Evolutionary conservation across 2,329 filamentous ascomycete species (phyloP), one percentile per base, ranked within the genome.

Genomic region (Colletotrichum tamarilloi): DNA sequence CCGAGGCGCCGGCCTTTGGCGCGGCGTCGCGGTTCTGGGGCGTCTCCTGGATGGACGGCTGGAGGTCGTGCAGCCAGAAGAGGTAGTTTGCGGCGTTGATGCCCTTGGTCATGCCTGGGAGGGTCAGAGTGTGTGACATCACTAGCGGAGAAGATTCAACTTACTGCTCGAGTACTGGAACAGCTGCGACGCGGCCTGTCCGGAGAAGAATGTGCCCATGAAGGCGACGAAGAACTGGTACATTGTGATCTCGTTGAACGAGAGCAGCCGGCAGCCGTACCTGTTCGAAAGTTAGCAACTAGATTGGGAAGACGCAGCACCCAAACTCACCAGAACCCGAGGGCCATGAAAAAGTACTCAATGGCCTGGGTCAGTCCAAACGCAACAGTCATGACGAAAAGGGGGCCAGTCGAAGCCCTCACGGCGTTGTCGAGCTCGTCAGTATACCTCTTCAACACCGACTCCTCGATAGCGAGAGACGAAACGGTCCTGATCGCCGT

Each of bases 141-240:
- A n/a, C 26, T 7, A 19, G 46, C 14, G 7, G 12, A 19, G 24
- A 4, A 46, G 6, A 38, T 59, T 16, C 14, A 3, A 65, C 78
- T 77, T 63, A 77, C 82, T 88, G 5, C 85, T 87, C 1, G 87
- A 86, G 77, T 87, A 87, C 58, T 84, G 79, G 76, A 86, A 86
- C 9, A 87, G 77, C 60, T 83, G 80, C 1, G 80, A 77, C 0
- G 83, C 80, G 2, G 82, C 82, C 79, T 87, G 84, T 0, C 82
- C 84, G 0, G 82, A 83, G 74, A 84, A 87, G 49, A 88, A 84
- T 6, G 89, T 83, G 3, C 83, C 85, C 79, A 88, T 84, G 74
- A 89, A 89, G 9, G 87, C 83, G 22, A 89, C 83, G 68, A 89
- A 85, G 75, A 86, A 87, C 56, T 85, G 76, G n/a, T 83, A 79